Evolutionary conservation across 768 basidiomycete species (phyloP).

Genomic region (Nidula microcarpa): DNA sequence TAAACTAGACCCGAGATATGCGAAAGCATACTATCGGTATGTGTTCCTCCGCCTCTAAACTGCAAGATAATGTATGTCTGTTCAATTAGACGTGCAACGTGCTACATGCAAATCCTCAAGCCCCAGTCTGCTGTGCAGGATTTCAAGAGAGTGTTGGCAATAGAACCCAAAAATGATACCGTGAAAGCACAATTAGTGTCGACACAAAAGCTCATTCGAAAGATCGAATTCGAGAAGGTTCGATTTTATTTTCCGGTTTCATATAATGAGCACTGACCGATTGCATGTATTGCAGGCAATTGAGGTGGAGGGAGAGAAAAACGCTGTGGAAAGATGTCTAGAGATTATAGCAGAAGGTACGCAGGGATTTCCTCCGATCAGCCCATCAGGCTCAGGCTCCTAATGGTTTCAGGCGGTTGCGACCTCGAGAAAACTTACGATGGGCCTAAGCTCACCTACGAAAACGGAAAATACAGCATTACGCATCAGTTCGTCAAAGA

Average conservation of each 20-base stretch:
- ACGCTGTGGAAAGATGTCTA: conserved; percentile 66
- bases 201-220: conserved; percentile 88
- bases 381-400: not conserved
- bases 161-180: conserved; percentile 85
- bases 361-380: conserved; percentile 6
- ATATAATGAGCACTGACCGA: not conserved
- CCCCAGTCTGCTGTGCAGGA: conserved; percentile 84
- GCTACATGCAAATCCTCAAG: conserved; percentile 86
- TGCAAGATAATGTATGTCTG: conserved; percentile 1
- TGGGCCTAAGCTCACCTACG: conserved; percentile 66
- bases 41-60: conserved; percentile 12
- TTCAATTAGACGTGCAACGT: conserved; percentile 71
- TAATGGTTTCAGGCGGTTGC: conserved; percentile 57
- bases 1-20: conserved; percentile 82
- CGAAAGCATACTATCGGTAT: conserved; percentile 85
- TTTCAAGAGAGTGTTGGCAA: conserved; percentile 75
- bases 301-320: conserved; percentile 86
- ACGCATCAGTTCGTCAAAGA: conserved; percentile 73
- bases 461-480: conserved; percentile 69
- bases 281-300: conserved; percentile 61
- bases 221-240: conserved; percentile 94
- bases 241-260: not conserved
- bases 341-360: conserved; percentile 79
- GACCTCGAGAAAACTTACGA: conserved; percentile 69
- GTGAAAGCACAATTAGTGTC: conserved; percentile 78